Evolutionary conservation across 805 yeast genomes (phyloP).

Genomic region (Citeromyces nyonsensis): DNA sequence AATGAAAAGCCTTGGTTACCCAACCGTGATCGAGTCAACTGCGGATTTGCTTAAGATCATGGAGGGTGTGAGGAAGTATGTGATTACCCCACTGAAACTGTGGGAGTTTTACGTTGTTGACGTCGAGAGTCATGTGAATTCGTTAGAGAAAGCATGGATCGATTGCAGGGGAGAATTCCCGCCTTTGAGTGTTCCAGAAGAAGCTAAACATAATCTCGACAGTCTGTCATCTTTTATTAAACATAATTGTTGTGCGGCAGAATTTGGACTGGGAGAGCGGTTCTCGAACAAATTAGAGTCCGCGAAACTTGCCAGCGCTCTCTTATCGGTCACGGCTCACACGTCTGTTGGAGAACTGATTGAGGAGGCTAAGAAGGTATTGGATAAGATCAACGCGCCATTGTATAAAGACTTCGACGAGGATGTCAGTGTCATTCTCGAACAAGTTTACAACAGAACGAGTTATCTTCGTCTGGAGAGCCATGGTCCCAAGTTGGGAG

Average conservation of each 20-base stretch:
- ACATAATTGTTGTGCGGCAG: conserved; percentile 20
- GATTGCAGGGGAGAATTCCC: not conserved
- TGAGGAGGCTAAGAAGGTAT: conserved; percentile 28
- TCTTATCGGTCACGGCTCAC: conserved; percentile 21
- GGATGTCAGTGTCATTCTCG: conserved; percentile 49
- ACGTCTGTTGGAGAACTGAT: conserved; percentile 14
- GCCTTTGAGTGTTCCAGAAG: conserved; percentile 24
- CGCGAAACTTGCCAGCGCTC: conserved; percentile 32
- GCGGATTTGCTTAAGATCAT: conserved; percentile 46
- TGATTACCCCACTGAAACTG: conserved; percentile 45
- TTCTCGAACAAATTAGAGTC: conserved; percentile 37
- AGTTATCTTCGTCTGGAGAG: conserved; percentile 62
- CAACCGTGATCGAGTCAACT: conserved; percentile 31
- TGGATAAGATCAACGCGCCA: conserved; percentile 68
- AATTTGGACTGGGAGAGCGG: conserved; percentile 31
- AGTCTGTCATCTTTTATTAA: conserved; percentile 33
- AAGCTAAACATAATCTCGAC: conserved; percentile 19
- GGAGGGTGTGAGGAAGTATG: conserved; percentile 57
- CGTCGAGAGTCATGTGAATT: conserved; percentile 22
- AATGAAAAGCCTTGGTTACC: conserved; percentile 43
- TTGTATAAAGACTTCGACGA: conserved; percentile 62
- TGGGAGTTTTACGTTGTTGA: conserved; percentile 86
- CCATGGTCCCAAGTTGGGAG: conserved; percentile 73
- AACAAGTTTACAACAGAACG: conserved; percentile 63
- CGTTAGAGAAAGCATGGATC: conserved; percentile 21